Conservation (phyloP, 1,139 yeast genomes). For the Meyerozyma athensensis region DNA sequence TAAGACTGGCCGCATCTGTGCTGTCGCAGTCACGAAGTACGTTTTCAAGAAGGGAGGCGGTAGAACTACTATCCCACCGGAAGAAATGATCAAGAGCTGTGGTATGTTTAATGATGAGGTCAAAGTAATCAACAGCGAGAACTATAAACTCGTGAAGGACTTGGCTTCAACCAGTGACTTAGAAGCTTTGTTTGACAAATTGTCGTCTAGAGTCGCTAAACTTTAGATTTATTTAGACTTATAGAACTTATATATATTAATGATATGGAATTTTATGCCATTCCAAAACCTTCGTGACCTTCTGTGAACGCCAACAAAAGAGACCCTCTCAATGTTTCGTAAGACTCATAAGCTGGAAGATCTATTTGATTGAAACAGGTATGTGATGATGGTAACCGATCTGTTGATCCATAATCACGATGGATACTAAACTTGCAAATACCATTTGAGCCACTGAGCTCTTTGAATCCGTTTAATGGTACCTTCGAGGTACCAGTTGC, state of each 20-base stretch:
- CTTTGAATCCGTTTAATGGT: conserved; percentile 91
- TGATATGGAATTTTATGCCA: conserved; percentile 37
- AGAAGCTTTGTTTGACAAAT: conserved; percentile 16
- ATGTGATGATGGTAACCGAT: conserved; percentile 90
- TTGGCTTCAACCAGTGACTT: conserved; percentile 28
- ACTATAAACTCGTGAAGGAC: conserved; percentile 25
- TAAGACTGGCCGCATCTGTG: conserved; percentile 36
- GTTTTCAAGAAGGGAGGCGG: conserved; percentile 64
- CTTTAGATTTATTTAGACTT: not conserved
- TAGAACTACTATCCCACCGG: conserved; percentile 66
- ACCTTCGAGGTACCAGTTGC: conserved; percentile 98
- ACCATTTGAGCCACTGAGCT: conserved; percentile 84
- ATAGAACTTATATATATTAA: conserved; percentile 2
- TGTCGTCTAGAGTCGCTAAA: conserved; percentile 4
- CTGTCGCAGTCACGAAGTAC: conserved; percentile 70
- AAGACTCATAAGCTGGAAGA: conserved; percentile 87
- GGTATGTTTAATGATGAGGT: conserved; percentile 55
- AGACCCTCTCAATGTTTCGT: conserved; percentile 79
- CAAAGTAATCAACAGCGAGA: conserved; percentile 25
- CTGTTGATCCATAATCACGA: conserved; percentile 80
- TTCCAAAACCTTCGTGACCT: conserved; percentile 96
- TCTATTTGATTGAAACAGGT: conserved; percentile 96
- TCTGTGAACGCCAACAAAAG: conserved; percentile 83
- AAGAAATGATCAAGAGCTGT: conserved; percentile 49
- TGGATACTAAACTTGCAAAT: conserved; percentile 85